A percentile compares a stretch with the other conserved stretches of the same genome.
Conservation (phyloP, 2,329 filamentous ascomycete species). For the Helotiales sp. region DNA sequence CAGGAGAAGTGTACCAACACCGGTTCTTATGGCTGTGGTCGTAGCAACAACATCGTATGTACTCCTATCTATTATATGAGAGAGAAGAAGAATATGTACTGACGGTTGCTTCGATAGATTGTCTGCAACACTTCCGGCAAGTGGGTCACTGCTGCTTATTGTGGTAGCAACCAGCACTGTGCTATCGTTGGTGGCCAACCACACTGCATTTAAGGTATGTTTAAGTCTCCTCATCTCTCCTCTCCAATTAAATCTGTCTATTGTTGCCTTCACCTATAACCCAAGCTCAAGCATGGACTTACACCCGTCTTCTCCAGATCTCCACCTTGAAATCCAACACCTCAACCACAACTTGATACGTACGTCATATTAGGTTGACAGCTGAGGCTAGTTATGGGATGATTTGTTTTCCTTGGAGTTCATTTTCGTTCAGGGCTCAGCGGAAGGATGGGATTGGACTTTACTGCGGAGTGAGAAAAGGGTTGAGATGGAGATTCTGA, state of each 20-base stretch:
- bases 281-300: neutral
- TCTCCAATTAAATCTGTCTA: neutral
- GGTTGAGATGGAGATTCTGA: neutral
- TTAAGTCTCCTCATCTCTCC: neutral
- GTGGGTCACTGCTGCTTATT: slow-evolving; percentile 3
- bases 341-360: neutral
- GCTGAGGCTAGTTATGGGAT: neutral
- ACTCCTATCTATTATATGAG: neutral
- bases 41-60: neutral
- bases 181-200: neutral
- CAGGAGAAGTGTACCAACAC: neutral
- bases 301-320: neutral
- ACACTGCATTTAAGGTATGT: neutral
- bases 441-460: neutral
- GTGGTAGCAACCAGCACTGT: neutral
- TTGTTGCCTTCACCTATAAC: neutral
- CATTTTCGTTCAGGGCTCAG: neutral
- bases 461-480: too few relatives aligned
- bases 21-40: neutral
- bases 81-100: neutral
- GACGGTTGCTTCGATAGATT: neutral
- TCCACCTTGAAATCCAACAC: neutral
- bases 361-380: neutral
- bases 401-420: neutral
- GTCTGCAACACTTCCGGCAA: slow-evolving; percentile 3